Evolutionary conservation across 2,329 filamentous ascomycete genomes (phyloP).

Genomic region (Fusarium piperis): DNA sequence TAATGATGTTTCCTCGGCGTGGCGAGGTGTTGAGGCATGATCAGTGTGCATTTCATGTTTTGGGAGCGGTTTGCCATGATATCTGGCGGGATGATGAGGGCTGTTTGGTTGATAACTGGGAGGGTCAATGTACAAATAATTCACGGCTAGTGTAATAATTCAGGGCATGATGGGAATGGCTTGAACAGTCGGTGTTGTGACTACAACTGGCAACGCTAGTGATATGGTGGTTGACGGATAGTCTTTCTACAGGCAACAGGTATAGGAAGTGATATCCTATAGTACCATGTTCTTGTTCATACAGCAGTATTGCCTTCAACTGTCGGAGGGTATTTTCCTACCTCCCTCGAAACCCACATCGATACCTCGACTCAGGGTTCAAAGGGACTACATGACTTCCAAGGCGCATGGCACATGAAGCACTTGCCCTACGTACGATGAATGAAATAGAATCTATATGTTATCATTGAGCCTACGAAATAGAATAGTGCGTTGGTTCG

Average conservation of each 20-base stretch:
- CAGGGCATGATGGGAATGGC: background rate
- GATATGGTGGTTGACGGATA: background rate
- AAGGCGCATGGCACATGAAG: background rate
- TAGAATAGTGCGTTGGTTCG: constrained; percentile 15
- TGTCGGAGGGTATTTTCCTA: background rate
- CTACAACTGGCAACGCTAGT: background rate
- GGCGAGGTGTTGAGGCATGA: background rate
- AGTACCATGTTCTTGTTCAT: background rate
- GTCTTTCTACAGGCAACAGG: background rate
- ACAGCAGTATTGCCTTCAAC: background rate
- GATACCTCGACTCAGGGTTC: background rate
- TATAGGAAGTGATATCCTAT: background rate
- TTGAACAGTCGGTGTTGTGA: background rate
- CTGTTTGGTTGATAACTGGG: background rate
- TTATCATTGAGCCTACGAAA: constrained; percentile 31
- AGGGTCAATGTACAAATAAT: background rate
- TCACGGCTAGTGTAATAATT: background rate
- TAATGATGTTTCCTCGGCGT: background rate
- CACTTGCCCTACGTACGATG: background rate
- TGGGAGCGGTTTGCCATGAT: constrained; percentile 8
- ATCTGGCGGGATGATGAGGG: background rate
- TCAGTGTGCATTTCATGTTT: constrained; percentile 10
- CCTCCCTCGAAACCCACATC: background rate
- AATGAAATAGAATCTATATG: background rate
- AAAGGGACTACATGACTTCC: background rate